A percentile compares a stretch with the other conserved stretches of the same genome.
phyloP scores from a whole-genome alignment of 2,329 filamentous ascomycete species.

The Akanthomyces uredinophilus region DNA sequence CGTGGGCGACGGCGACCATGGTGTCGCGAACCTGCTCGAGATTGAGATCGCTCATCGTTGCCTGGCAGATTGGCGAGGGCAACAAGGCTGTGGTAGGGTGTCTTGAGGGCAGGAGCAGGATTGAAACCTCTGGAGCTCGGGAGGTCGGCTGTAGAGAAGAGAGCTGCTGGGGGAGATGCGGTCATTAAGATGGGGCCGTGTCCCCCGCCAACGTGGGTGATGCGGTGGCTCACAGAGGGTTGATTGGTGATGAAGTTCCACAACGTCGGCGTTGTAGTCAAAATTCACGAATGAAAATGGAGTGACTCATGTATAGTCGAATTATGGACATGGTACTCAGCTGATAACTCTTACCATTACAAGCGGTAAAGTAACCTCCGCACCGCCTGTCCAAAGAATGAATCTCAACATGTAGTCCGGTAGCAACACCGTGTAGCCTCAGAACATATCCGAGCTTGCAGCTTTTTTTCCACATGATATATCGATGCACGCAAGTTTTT shows the following conservation, averaged over 20 bases:
- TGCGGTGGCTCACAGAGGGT: too few relatives aligned
- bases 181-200: constrained; percentile 1
- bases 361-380: background rate
- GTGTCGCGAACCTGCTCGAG: constrained; percentile 58
- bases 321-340: too few relatives aligned
- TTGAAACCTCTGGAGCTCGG: too few relatives aligned
- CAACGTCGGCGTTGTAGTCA: background rate
- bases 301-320: too few relatives aligned
- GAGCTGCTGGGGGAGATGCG: background rate
- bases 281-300: too few relatives aligned
- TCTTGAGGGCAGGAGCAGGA: background rate
- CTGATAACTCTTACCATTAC: too few relatives aligned
- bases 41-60: constrained; percentile 50
- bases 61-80: background rate
- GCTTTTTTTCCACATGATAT: background rate
- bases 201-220: background rate
- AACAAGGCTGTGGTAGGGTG: background rate
- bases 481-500: background rate
- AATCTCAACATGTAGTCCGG: background rate
- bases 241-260: background rate
- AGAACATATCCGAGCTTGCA: too few relatives aligned
- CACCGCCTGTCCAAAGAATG: too few relatives aligned
- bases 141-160: background rate
- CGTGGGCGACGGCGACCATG: constrained; percentile 54
- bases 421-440: background rate